phyloP scores from a whole-genome alignment of 2,329 filamentous ascomycete genomes.

The Xylariaceae sp. region DNA sequence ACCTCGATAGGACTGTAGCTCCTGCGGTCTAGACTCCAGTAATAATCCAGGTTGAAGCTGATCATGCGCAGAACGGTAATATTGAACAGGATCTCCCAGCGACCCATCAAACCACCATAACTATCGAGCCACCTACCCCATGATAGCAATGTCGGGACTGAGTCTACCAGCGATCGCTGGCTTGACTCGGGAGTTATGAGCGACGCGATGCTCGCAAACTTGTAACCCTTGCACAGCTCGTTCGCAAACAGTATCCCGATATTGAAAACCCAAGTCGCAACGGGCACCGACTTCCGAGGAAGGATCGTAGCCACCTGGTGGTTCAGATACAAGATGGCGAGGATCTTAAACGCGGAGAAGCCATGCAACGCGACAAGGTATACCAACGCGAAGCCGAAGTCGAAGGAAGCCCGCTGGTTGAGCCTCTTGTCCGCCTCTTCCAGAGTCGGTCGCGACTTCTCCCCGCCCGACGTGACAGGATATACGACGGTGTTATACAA shows the following conservation, averaged over 20 bases:
- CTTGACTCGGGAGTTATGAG: constrained; percentile 38
- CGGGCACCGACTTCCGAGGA: constrained; percentile 66
- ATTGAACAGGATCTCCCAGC: constrained; percentile 98
- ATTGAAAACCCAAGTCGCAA: constrained; percentile 85
- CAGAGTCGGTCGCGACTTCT: constrained; percentile 25
- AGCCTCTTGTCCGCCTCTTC: constrained; percentile 53
- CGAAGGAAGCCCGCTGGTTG: constrained; percentile 72
- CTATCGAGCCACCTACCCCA: constrained; percentile 73
- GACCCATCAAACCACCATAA: constrained; percentile 75
- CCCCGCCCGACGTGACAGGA: constrained; percentile 27
- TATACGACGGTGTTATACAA: constrained; percentile 59
- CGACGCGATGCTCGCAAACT: constrained; percentile 57
- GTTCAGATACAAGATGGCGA: constrained; percentile 76
- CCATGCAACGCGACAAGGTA: constrained; percentile 81
- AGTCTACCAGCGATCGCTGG: constrained; percentile 29
- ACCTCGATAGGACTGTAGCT: constrained; percentile 75
- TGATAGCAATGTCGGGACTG: constrained; percentile 43
- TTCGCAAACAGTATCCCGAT: constrained; percentile 83
- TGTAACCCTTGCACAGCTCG: constrained; percentile 77
- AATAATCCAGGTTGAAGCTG: constrained; percentile 95
- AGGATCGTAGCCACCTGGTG: constrained; percentile 71
- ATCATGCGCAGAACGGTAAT: constrained; percentile 88
- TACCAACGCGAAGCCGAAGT: constrained; percentile 73
- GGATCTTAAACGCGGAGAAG: constrained; percentile 76
- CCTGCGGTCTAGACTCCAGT: constrained; percentile 75